Conservation (phyloP, 306 rosid genomes). For the Vachellia pachyceras region DNA sequence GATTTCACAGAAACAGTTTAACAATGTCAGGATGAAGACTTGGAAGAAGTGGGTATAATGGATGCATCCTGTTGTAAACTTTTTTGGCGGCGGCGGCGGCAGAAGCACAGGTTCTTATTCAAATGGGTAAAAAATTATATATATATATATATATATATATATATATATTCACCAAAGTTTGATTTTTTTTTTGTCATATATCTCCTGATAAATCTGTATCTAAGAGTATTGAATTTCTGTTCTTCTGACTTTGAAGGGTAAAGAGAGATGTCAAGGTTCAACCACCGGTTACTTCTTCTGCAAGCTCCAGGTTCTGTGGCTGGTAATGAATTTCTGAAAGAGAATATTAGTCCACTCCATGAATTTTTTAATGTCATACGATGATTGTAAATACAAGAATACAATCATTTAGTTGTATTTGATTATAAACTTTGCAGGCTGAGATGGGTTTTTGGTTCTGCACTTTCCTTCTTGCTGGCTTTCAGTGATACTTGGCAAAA, state of each 20-base stretch:
- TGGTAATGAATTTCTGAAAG: slow-evolving; percentile 38
- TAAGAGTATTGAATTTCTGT: background rate
- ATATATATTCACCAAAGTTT: background rate
- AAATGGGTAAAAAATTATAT: background rate
- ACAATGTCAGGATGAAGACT: background rate
- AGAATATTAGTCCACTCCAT: background rate
- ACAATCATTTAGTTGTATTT: background rate
- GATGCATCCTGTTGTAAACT: background rate
- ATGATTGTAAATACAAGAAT: background rate
- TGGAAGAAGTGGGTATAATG: background rate
- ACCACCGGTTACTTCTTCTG: slow-evolving; percentile 36
- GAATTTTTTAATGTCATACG: background rate
- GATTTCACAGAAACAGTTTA: background rate
- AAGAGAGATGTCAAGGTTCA: slow-evolving; percentile 27
- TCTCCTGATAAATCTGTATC: slow-evolving; percentile 3
- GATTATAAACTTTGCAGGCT: slow-evolving; percentile 41
- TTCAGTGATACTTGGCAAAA: slow-evolving; percentile 35
- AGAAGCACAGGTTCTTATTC: background rate
- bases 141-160: too few species aligned
- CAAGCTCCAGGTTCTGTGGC: slow-evolving; percentile 29
- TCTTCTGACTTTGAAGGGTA: slow-evolving; percentile 31
- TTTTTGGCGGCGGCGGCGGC: background rate
- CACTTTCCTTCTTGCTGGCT: slow-evolving; percentile 42
- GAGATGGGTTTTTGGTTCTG: slow-evolving; percentile 45
- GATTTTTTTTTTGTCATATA: background rate